These are phyloP conservation scores for Prunella vulgaris DNA, from an alignment of 257 asterid genomes.

Conservation along the genomic window DNA sequence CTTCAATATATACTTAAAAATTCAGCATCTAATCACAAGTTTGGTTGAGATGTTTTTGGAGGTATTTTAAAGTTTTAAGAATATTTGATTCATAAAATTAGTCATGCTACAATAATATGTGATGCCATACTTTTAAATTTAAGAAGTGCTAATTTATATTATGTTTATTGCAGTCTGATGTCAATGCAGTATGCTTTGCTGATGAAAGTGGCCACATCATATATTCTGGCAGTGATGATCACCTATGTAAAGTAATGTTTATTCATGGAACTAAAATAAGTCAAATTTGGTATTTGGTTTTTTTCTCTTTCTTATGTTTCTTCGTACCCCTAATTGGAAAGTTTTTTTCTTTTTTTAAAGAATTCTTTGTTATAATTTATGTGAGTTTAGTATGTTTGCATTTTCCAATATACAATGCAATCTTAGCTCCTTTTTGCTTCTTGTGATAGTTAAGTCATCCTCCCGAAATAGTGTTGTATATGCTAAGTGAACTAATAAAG, in stretches of 20 bases:
- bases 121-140: neutral
- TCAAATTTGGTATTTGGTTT: neutral
- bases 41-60: neutral
- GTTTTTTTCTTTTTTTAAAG: too few species aligned
- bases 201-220: constrained; percentile 90
- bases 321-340: neutral
- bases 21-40: neutral
- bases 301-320: neutral
- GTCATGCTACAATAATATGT: neutral
- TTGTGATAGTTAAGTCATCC: too few species aligned
- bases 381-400: too few species aligned
- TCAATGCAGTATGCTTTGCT: constrained; percentile 95
- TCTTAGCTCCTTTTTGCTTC: too few species aligned
- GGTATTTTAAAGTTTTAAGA: neutral
- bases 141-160: constrained; percentile 11
- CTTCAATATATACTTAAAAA: neutral
- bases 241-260: constrained; percentile 75
- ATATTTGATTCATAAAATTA: neutral
- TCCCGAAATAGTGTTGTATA: too few species aligned
- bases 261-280: neutral
- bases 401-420: too few species aligned
- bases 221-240: constrained; percentile 97
- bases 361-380: too few species aligned
- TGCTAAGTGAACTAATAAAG: too few species aligned
- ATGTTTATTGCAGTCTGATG: constrained; percentile 73